These are phyloP conservation scores for Exophiala spinifera DNA, from an alignment of 2,329 filamentous ascomycete species.

Conservation along the genomic window DNA sequence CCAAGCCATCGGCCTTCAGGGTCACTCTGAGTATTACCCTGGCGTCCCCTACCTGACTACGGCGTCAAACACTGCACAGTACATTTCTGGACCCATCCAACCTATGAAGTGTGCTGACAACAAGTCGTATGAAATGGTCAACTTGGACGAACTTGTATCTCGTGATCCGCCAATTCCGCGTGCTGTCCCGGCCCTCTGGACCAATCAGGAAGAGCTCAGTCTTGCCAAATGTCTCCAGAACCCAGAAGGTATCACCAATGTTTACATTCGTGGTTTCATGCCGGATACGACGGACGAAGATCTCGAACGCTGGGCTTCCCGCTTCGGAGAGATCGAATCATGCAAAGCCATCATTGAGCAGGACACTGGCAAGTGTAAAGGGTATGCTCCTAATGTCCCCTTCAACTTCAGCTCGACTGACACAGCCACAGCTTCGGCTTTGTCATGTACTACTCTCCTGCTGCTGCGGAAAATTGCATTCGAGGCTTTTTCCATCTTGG, in stretches of 20 bases:
- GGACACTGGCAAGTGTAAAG: slow-evolving; percentile 89
- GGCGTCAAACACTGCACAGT: slow-evolving; percentile 50
- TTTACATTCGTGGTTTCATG: slow-evolving; percentile 94
- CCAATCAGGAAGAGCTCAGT: slow-evolving; percentile 81
- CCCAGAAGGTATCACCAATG: slow-evolving; percentile 90
- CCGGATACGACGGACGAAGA: slow-evolving; percentile 93
- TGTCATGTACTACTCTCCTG: slow-evolving; percentile 85
- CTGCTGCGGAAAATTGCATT: slow-evolving; percentile 92
- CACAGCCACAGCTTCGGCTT: slow-evolving; percentile 75
- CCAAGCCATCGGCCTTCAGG: slow-evolving; percentile 48
- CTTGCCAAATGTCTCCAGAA: slow-evolving; percentile 94
- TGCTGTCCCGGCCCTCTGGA: slow-evolving; percentile 81
- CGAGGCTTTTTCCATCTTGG: slow-evolving; percentile 90
- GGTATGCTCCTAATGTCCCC: slow-evolving; percentile 54
- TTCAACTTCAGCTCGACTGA: slow-evolving; percentile 6
- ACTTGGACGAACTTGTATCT: slow-evolving; percentile 63
- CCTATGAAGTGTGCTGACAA: slow-evolving; percentile 45
- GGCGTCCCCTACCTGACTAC: slow-evolving; percentile 57
- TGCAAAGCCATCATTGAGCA: slow-evolving; percentile 99
- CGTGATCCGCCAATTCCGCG: slow-evolving; percentile 80
- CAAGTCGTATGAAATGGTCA: slow-evolving; percentile 45
- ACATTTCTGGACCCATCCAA: slow-evolving; percentile 36
- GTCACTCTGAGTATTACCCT: slow-evolving; percentile 51
- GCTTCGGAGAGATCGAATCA: slow-evolving; percentile 91
- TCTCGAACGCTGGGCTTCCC: slow-evolving; percentile 73